These are phyloP conservation scores for Naganishia onofrii DNA, from an alignment of 768 basidiomycete genomes.

Conservation along the genomic window DNA sequence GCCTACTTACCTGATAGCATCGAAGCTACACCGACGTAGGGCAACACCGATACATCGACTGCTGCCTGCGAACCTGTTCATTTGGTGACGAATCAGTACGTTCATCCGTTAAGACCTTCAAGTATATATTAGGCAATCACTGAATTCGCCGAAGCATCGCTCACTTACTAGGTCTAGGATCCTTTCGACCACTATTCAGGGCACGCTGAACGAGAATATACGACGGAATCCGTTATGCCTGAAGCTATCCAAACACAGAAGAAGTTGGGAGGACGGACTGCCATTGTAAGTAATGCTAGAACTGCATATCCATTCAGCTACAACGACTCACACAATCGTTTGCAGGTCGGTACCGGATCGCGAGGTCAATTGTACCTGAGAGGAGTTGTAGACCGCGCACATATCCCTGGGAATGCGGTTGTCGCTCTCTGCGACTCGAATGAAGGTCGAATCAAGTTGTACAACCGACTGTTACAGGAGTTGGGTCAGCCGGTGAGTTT, in stretches of 20 bases:
- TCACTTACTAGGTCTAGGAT: too few relatives aligned
- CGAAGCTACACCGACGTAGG: too few relatives aligned
- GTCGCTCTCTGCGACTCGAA: conserved; percentile 60
- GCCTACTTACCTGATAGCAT: too few relatives aligned
- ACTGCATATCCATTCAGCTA: background rate
- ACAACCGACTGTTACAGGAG: conserved; percentile 55
- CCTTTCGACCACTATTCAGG: too few relatives aligned
- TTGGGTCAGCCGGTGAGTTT: conserved; percentile 52
- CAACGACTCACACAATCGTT: background rate
- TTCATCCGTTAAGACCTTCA: too few relatives aligned
- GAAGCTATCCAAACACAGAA: conserved; percentile 1
- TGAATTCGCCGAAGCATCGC: too few relatives aligned
- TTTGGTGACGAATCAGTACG: too few relatives aligned
- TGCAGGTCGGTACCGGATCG: conserved; percentile 54
- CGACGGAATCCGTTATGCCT: background rate
- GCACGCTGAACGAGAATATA: background rate
- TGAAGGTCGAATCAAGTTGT: conserved; percentile 56
- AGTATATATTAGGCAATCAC: too few relatives aligned
- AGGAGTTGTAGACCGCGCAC: conserved; percentile 56
- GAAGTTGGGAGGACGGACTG: conserved; percentile 28
- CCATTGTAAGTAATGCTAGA: conserved; percentile 24
- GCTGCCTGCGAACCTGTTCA: too few relatives aligned
- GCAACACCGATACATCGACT: too few relatives aligned
- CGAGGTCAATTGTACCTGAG: conserved; percentile 57
- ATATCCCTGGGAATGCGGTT: conserved; percentile 44